Conservation (phyloP, 805 yeast species). For the Phaffomyces antillensis region DNA sequence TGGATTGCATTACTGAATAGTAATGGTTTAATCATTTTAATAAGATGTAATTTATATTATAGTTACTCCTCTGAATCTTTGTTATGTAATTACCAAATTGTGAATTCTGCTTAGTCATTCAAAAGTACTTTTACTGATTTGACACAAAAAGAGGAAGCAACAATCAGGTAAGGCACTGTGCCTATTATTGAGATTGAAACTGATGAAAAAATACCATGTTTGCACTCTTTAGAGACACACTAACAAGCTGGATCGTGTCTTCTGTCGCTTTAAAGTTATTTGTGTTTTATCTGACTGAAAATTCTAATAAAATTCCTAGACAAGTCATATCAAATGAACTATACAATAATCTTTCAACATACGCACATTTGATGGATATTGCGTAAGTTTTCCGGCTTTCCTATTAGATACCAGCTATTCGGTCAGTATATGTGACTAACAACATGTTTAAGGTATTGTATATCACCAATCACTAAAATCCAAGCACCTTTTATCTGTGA, state of each 20-base stretch:
- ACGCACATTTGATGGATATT: conserved; percentile 21
- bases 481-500: conserved; percentile 20
- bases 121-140: not conserved
- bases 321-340: conserved; percentile 7
- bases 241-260: no score
- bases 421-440: not conserved
- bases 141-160: not conserved
- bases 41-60: no score
- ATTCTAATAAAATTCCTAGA: not conserved
- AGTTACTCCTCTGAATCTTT: no score
- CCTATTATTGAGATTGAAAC: not conserved
- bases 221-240: no score
- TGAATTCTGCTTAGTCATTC: no score
- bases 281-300: not conserved
- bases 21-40: not conserved
- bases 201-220: not conserved
- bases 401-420: no score
- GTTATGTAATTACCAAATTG: no score
- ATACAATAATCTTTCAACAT: conserved; percentile 9
- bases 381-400: conserved; percentile 9
- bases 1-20: not conserved
- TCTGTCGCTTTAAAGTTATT: not conserved
- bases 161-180: not conserved
- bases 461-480: conserved; percentile 16
- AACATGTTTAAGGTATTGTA: conserved; percentile 13